These are phyloP conservation scores for Pseudopithomyces maydicus DNA, from an alignment of 2,329 filamentous ascomycete genomes.

Conservation along the genomic window DNA sequence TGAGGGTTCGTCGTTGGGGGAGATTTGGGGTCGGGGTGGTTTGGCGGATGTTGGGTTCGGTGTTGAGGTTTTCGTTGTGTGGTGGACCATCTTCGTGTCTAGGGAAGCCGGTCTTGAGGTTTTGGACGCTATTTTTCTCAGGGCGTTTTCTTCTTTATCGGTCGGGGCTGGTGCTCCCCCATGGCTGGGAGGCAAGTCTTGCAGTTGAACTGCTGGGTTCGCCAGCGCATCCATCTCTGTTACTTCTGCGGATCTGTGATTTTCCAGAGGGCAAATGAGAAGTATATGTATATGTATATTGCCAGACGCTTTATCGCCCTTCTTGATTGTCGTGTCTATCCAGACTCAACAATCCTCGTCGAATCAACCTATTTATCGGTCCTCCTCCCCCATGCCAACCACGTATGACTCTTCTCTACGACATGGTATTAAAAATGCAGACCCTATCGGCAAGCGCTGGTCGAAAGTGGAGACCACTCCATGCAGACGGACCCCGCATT, in stretches of 20 bases:
- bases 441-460: not conserved
- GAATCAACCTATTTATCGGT: not conserved
- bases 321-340: not conserved
- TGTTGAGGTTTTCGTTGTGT: constrained; percentile 20
- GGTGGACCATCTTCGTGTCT: constrained; percentile 1
- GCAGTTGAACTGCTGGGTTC: constrained; percentile 31
- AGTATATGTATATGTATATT: not conserved
- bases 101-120: constrained; percentile 11
- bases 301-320: too few species aligned
- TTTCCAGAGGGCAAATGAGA: not conserved
- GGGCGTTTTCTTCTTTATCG: constrained; percentile 20
- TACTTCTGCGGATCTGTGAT: not conserved
- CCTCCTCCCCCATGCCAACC: too few species aligned
- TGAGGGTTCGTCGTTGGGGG: constrained; percentile 13
- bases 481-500: constrained; percentile 1
- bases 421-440: not conserved
- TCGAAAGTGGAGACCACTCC: constrained; percentile 2
- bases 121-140: constrained; percentile 14
- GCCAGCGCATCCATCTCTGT: constrained; percentile 33
- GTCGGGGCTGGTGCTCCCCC: constrained; percentile 6
- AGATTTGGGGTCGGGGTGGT: not conserved
- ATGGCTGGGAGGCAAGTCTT: constrained; percentile 17
- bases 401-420: not conserved
- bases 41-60: constrained; percentile 6
- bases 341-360: not conserved